These are phyloP conservation scores for Iodosphaeria phyllophila DNA, from an alignment of 2,329 filamentous ascomycete species.

Conservation along the genomic window DNA sequence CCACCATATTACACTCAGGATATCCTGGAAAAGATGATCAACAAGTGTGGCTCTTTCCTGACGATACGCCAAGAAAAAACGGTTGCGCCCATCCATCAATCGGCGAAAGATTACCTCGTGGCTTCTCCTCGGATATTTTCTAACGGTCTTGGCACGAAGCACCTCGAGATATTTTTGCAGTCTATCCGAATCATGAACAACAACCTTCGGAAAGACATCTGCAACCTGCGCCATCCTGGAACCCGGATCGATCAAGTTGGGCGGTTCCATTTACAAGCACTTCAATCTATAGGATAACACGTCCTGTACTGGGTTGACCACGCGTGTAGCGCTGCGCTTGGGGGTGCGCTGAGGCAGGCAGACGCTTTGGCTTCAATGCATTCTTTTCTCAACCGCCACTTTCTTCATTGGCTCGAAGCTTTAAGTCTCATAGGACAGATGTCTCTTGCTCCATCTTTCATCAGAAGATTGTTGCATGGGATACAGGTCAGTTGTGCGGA, in stretches of 20 bases:
- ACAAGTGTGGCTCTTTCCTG: constrained; percentile 20
- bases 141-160: no score
- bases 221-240: constrained; percentile 9
- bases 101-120: constrained; percentile 21
- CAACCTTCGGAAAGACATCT: constrained; percentile 17
- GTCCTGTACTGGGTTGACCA: constrained; percentile 17
- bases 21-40: no score
- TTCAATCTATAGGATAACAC: constrained; percentile 13
- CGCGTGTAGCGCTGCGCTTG: background rate
- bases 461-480: no score
- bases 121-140: constrained; percentile 12
- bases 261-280: no score
- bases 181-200: constrained; percentile 14
- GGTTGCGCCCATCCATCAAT: constrained; percentile 22
- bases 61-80: constrained; percentile 10
- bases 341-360: constrained; percentile 7
- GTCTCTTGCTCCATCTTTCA: no score
- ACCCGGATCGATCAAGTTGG: constrained; percentile 7
- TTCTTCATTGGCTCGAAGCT: constrained; percentile 24
- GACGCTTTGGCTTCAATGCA: constrained; percentile 8
- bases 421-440: constrained; percentile 15
- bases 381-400: constrained; percentile 15
- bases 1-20: constrained; percentile 3
- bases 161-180: constrained; percentile 14
- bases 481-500: no score